Percentiles rank a stretch among this genome's conserved stretches.
Evolutionary conservation across 371 early-diverging fungal species (phyloP).

Genomic region (Circinella minor): DNA sequence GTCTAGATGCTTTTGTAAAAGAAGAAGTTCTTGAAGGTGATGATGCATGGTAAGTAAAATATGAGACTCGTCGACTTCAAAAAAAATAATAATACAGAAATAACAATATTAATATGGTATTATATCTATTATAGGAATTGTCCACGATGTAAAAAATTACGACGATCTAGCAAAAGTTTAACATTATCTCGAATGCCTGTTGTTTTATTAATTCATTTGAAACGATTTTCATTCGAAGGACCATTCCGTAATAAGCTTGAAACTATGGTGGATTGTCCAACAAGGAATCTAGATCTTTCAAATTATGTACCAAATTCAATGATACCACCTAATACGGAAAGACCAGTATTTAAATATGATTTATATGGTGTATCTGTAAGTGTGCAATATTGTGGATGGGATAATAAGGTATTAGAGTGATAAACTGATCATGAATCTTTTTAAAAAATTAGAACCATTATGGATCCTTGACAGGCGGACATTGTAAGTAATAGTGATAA

Average conservation of each 20-base stretch:
- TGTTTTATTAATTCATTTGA: conserved; percentile 90
- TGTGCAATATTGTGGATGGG: neutral
- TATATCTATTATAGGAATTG: conserved; percentile 58
- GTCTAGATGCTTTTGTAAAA: conserved; percentile 85
- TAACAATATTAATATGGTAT: too few species aligned
- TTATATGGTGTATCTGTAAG: conserved; percentile 89
- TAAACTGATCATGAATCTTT: neutral
- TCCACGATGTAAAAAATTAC: conserved; percentile 78
- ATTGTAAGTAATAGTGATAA: conserved; percentile 55
- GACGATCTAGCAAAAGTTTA: conserved; percentile 79
- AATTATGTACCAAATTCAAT: conserved; percentile 42
- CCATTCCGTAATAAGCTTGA: conserved; percentile 94
- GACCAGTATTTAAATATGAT: conserved; percentile 65
- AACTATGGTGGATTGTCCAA: conserved; percentile 84
- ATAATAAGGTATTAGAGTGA: too few species aligned
- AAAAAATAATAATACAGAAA: neutral
- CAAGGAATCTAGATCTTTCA: conserved; percentile 48
- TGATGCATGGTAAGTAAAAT: conserved; percentile 71
- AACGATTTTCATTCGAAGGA: conserved; percentile 92
- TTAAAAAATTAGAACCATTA: conserved; percentile 75
- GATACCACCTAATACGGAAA: conserved; percentile 71
- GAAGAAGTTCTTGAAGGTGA: conserved; percentile 87
- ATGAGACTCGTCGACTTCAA: too few species aligned
- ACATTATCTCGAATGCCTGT: conserved; percentile 84
- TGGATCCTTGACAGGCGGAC: conserved; percentile 91